A percentile compares a stretch with the other conserved stretches of the same genome.
phyloP scores from a whole-genome alignment of 2,329 filamentous ascomycete species.

The Colletotrichum musicola region DNA sequence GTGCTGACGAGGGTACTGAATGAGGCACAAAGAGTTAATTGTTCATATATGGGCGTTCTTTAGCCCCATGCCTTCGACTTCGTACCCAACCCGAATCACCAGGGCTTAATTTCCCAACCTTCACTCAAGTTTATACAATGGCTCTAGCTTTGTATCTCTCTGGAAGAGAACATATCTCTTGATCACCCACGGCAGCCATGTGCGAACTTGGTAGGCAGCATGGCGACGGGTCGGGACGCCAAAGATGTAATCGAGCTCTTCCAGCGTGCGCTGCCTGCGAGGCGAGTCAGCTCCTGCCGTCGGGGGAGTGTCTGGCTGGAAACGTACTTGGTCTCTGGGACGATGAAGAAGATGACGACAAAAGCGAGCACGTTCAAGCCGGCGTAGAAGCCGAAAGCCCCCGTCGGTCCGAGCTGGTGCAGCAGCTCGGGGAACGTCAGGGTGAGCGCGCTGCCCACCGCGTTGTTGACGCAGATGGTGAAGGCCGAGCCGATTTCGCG shows the following conservation, averaged over 20 bases:
- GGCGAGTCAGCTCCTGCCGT: background rate
- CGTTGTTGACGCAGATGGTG: slow-evolving; percentile 49
- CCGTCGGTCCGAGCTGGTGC: slow-evolving; percentile 51
- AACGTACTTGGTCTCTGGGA: slow-evolving; percentile 65
- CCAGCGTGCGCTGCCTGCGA: slow-evolving; percentile 57
- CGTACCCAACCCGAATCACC: too few species aligned
- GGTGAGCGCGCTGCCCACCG: slow-evolving; percentile 43
- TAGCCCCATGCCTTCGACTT: too few species aligned
- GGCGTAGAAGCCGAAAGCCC: slow-evolving; percentile 71
- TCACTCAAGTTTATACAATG: slow-evolving; percentile 48
- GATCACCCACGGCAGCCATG: slow-evolving; percentile 49
- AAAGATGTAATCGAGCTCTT: slow-evolving; percentile 58
- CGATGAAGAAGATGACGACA: slow-evolving; percentile 72
- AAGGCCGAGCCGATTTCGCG: slow-evolving; percentile 54
- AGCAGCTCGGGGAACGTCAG: slow-evolving; percentile 62
- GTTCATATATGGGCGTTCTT: too few species aligned
- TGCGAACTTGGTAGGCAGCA: slow-evolving; percentile 48
- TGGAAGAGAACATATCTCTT: slow-evolving; percentile 53
- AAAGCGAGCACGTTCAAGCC: slow-evolving; percentile 71
- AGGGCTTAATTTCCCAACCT: too few species aligned
- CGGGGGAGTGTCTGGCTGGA: too few species aligned
- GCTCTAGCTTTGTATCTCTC: slow-evolving; percentile 50
- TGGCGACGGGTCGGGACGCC: slow-evolving; percentile 49
- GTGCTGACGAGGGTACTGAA: too few species aligned
- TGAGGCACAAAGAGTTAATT: too few species aligned